phyloP scores from a whole-genome alignment of 1,284 basidiomycete species.

The Cutaneotrichosporon cavernicola region DNA sequence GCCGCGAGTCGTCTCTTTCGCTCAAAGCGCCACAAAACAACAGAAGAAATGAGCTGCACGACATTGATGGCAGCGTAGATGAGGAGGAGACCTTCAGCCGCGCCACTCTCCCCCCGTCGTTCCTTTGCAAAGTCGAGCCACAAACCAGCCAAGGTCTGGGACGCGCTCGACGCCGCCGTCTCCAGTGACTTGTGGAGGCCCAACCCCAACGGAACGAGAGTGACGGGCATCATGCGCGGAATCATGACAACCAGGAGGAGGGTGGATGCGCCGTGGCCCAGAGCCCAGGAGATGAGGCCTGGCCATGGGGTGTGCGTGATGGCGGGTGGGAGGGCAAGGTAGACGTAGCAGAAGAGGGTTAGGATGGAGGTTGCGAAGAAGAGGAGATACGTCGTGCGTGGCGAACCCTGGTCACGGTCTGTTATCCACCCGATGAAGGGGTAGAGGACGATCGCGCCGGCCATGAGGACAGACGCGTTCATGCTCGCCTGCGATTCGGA shows the following conservation, averaged over 20 bases:
- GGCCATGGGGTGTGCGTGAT: constrained; percentile 63
- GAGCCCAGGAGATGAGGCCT: constrained; percentile 63
- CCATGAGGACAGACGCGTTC: constrained; percentile 68
- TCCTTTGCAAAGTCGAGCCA: constrained; percentile 57
- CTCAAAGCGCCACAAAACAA: constrained; percentile 56
- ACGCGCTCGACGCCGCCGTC: constrained; percentile 67
- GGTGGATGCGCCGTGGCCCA: constrained; percentile 69
- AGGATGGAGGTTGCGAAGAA: constrained; percentile 63
- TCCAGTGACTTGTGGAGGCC: constrained; percentile 76
- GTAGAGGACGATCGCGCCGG: constrained; percentile 71
- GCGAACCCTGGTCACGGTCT: constrained; percentile 46
- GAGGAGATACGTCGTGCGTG: constrained; percentile 59
- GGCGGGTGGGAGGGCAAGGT: constrained; percentile 63
- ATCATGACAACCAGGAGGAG: constrained; percentile 73
- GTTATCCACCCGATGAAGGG: constrained; percentile 64
- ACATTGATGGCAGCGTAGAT: constrained; percentile 63
- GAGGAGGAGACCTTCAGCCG: constrained; percentile 59
- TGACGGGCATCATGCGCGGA: constrained; percentile 66
- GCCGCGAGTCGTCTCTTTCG: constrained; percentile 23
- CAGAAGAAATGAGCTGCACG: constrained; percentile 60
- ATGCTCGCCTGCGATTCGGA: constrained; percentile 63
- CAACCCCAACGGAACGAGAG: constrained; percentile 72
- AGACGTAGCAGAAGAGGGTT: constrained; percentile 64
- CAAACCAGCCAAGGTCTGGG: constrained; percentile 68
- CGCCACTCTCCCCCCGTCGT: constrained; percentile 7